A percentile compares a stretch with the other conserved stretches of the same genome.
Evolutionary conservation across 345 rosid genomes (phyloP).

Genomic region (Odontarrhena argentea): DNA sequence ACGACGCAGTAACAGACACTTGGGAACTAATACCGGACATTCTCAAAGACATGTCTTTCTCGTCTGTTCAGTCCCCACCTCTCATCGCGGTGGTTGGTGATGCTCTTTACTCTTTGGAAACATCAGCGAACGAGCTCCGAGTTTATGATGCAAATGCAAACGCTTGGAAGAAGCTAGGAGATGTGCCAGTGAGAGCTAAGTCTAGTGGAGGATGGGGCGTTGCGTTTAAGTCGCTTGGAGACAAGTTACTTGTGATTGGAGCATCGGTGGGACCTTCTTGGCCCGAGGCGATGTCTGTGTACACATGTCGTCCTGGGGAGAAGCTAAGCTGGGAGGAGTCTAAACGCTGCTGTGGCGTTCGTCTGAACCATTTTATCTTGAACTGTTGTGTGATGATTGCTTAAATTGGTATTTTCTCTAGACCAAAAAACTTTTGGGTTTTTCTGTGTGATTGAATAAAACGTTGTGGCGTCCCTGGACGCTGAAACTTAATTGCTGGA

Average conservation of each 20-base stretch:
- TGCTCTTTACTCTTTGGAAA: constrained; percentile 70
- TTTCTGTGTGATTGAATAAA: constrained; percentile 31
- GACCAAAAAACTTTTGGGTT: constrained; percentile 1
- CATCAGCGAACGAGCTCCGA: constrained; percentile 65
- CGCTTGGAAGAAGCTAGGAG: constrained; percentile 73
- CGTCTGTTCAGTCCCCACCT: constrained; percentile 71
- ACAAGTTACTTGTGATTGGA: constrained; percentile 80
- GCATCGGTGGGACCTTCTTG: constrained; percentile 47
- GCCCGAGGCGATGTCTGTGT: constrained; percentile 60
- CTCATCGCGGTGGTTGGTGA: constrained; percentile 72
- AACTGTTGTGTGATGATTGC: constrained; percentile 89
- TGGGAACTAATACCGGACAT: constrained; percentile 70
- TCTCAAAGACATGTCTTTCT: constrained; percentile 53
- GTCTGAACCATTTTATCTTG: constrained; percentile 67
- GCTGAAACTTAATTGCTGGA: constrained; percentile 30
- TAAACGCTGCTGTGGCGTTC: constrained; percentile 51
- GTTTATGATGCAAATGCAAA: constrained; percentile 61
- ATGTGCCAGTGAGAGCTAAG: constrained; percentile 76
- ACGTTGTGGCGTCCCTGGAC: constrained; percentile 19
- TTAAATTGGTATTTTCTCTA: constrained; percentile 31
- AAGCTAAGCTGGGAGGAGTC: constrained; percentile 62
- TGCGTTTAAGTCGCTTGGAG: constrained; percentile 87
- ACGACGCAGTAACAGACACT: constrained; percentile 48
- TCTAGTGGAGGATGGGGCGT: constrained; percentile 82
- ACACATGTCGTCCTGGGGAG: constrained; percentile 68